Conservation (phyloP, 352 stramenopile genomes). For the Blastocystis hominis region DNA sequence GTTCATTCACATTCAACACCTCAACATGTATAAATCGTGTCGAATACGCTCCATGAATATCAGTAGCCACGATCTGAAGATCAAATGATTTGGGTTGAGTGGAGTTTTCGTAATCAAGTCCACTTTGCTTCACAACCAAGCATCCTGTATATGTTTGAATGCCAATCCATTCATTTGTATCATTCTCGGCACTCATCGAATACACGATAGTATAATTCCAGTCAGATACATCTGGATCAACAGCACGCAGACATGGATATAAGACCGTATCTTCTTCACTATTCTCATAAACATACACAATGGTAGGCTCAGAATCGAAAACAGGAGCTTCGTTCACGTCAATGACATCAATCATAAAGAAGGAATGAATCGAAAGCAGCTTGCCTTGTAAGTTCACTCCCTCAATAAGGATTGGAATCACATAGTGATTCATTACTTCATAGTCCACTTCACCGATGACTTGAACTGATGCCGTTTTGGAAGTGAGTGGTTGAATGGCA, state of each 20-base stretch:
- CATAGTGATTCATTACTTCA: neutral
- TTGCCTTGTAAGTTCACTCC: neutral
- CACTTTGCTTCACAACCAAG: neutral
- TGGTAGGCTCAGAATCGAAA: neutral
- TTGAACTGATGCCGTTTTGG: neutral
- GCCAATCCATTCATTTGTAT: neutral
- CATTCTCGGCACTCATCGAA: neutral
- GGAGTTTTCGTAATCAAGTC: conserved; percentile 7
- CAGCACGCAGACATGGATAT: neutral
- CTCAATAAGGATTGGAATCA: neutral
- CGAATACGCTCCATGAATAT: neutral
- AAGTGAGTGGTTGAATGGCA: neutral
- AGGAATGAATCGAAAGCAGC: neutral
- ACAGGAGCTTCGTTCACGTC: conserved; percentile 33
- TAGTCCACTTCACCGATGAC: neutral
- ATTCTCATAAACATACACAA: neutral
- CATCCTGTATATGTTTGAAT: neutral
- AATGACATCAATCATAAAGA: neutral
- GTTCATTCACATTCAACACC: neutral
- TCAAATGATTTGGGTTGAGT: neutral
- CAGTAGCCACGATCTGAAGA: neutral
- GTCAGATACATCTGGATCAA: neutral
- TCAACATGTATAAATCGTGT: neutral
- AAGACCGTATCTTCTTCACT: neutral
- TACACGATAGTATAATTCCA: neutral